Evolutionary conservation across 176 grass and related monocot genomes (phyloP).

Genomic region (Triticum urartu): DNA sequence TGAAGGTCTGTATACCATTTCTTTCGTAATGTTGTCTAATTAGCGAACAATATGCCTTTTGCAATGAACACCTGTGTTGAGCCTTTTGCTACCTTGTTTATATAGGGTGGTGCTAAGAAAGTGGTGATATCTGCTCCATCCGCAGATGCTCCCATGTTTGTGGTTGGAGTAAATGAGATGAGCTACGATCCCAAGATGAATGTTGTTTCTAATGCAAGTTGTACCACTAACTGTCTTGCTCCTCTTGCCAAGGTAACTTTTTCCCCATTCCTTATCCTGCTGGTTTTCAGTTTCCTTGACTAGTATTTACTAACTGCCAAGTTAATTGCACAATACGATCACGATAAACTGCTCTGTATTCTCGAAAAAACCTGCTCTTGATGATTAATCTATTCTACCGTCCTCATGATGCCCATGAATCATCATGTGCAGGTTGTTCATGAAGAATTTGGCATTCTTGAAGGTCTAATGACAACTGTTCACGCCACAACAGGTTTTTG

Average conservation of each 20-base stretch:
- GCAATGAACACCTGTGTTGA: constrained; percentile 9
- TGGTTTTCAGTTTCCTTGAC: not conserved
- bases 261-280: not conserved
- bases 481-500: constrained; percentile 95
- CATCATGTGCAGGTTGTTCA: constrained; percentile 75
- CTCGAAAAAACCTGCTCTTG: not conserved
- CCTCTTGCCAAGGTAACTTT: constrained; percentile 86
- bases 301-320: constrained; percentile 9
- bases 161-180: constrained; percentile 95
- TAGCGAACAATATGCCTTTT: not conserved
- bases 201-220: constrained; percentile 97
- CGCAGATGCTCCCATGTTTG: constrained; percentile 98
- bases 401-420: constrained; percentile 18
- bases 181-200: constrained; percentile 81
- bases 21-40: not conserved
- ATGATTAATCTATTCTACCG: constrained; percentile 14
- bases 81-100: constrained; percentile 24
- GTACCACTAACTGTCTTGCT: constrained; percentile 98
- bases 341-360: not conserved
- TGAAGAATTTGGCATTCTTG: constrained; percentile 95
- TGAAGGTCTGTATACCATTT: constrained; percentile 64
- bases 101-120: constrained; percentile 97
- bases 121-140: constrained; percentile 98
- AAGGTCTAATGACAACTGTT: constrained; percentile 99
- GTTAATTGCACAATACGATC: not conserved